A percentile compares a stretch with the other conserved stretches of the same genome.
Conservation (phyloP, 2,329 filamentous ascomycete species). For the Parastagonospora avenae region DNA sequence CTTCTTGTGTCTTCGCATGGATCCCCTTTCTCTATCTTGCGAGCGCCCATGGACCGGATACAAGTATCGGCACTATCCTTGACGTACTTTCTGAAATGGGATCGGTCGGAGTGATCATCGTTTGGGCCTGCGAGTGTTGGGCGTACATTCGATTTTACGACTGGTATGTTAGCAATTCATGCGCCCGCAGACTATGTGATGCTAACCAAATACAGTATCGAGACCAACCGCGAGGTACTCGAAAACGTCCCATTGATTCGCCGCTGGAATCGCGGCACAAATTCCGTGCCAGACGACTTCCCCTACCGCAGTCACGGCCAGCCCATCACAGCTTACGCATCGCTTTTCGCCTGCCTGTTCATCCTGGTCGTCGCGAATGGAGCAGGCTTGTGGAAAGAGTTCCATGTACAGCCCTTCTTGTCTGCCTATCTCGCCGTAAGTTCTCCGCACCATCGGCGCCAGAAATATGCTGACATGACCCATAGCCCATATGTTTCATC, state of each 20-base stretch:
- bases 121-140: conserved; percentile 51
- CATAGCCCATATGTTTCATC: conserved; percentile 39
- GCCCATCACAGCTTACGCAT: conserved; percentile 45
- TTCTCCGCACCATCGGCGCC: neutral
- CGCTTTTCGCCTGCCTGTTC: conserved; percentile 44
- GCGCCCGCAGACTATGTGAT: neutral
- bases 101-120: conserved; percentile 45
- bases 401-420: conserved; percentile 43
- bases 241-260: conserved; percentile 1
- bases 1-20: conserved; percentile 51
- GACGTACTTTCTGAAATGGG: conserved; percentile 48
- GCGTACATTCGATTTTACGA: conserved; percentile 50
- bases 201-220: neutral
- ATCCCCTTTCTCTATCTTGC: conserved; percentile 49
- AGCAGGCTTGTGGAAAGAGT: conserved; percentile 46
- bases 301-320: conserved; percentile 50
- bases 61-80: conserved; percentile 42
- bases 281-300: conserved; percentile 34
- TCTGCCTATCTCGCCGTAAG: conserved; percentile 49
- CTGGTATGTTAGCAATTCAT: conserved; percentile 16
- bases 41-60: conserved; percentile 13
- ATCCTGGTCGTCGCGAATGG: conserved; percentile 44
- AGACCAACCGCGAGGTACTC: neutral
- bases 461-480: neutral
- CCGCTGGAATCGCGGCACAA: conserved; percentile 6